A percentile compares a stretch with the other conserved stretches of the same genome.
Conservation (phyloP, 371 early-diverging fungal species). For the Lichtheimia corymbifera region DNA sequence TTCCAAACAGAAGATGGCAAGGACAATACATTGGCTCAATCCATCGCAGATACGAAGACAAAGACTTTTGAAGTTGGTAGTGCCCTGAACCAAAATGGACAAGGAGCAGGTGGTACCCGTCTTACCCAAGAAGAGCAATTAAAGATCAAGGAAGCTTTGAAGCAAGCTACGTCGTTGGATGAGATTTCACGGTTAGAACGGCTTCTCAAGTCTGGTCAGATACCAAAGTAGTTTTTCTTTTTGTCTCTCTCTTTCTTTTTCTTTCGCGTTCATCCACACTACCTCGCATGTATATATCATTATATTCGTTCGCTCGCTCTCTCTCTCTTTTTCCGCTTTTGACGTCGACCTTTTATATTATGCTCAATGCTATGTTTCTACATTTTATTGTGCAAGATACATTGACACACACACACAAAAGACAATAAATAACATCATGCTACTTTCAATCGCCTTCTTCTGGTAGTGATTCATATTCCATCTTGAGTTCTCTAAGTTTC, state of each 20-base stretch:
- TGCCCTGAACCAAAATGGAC: slow-evolving; percentile 52
- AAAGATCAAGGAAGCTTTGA: slow-evolving; percentile 72
- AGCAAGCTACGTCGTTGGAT: slow-evolving; percentile 76
- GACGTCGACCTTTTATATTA: not conserved
- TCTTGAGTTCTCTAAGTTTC: slow-evolving; percentile 41
- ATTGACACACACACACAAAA: not conserved
- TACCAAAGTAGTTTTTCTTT: slow-evolving; percentile 27
- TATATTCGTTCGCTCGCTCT: not conserved
- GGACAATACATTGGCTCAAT: slow-evolving; percentile 62
- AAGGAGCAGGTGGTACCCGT: slow-evolving; percentile 31
- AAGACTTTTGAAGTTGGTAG: slow-evolving; percentile 81
- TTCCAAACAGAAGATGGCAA: slow-evolving; percentile 66
- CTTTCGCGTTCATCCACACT: no score
- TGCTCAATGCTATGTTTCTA: not conserved
- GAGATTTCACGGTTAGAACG: slow-evolving; percentile 77
- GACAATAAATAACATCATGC: not conserved
- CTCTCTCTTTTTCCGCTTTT: not conserved
- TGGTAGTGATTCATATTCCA: slow-evolving; percentile 39
- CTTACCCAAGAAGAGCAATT: slow-evolving; percentile 60
- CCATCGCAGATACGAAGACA: slow-evolving; percentile 59
- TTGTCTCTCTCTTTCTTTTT: not conserved
- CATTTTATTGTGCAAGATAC: slow-evolving; percentile 1
- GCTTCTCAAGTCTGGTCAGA: slow-evolving; percentile 64
- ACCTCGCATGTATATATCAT: slow-evolving; percentile 1
- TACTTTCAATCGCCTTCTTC: slow-evolving; percentile 22